Conservation (phyloP, 805 yeast genomes). For the Blastobotrys robertii region DNA sequence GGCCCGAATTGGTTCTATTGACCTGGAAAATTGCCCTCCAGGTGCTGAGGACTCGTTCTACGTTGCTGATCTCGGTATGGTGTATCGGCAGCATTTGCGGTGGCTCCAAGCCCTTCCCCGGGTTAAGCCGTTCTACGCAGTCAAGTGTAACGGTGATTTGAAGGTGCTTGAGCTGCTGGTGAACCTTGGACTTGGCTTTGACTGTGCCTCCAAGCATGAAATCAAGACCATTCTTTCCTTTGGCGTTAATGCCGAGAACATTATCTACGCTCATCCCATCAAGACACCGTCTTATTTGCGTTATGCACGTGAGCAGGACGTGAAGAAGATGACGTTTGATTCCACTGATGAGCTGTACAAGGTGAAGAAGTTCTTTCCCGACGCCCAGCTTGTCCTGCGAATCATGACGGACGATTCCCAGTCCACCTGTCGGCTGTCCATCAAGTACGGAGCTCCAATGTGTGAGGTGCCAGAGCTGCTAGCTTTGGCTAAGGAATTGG, state of each 20-base stretch:
- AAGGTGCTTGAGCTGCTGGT: slow-evolving; percentile 50
- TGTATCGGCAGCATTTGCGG: slow-evolving; percentile 46
- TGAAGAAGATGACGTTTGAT: slow-evolving; percentile 79
- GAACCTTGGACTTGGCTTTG: slow-evolving; percentile 65
- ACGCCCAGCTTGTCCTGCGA: slow-evolving; percentile 62
- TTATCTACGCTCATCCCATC: slow-evolving; percentile 91
- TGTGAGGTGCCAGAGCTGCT: slow-evolving; percentile 45
- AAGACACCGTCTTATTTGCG: slow-evolving; percentile 77
- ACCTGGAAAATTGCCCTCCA: slow-evolving; percentile 51
- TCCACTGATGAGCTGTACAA: slow-evolving; percentile 77
- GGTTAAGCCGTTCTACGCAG: slow-evolving; percentile 85
- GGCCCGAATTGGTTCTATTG: slow-evolving; percentile 28
- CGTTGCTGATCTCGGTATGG: slow-evolving; percentile 74
- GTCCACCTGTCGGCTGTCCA: slow-evolving; percentile 77
- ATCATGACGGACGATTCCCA: slow-evolving; percentile 82
- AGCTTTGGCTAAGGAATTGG: slow-evolving; percentile 49
- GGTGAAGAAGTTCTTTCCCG: slow-evolving; percentile 56
- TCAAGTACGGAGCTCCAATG: slow-evolving; percentile 80
- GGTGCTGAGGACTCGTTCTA: slow-evolving; percentile 83
- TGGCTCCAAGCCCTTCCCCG: slow-evolving; percentile 64
- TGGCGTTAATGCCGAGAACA: slow-evolving; percentile 55
- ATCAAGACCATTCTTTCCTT: slow-evolving; percentile 51
- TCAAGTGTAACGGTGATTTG: slow-evolving; percentile 79
- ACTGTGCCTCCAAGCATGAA: slow-evolving; percentile 87
- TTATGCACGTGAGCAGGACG: slow-evolving; percentile 44